Conservation (phyloP, 805 yeast species). For the Saccharomycopsis malanga region DNA sequence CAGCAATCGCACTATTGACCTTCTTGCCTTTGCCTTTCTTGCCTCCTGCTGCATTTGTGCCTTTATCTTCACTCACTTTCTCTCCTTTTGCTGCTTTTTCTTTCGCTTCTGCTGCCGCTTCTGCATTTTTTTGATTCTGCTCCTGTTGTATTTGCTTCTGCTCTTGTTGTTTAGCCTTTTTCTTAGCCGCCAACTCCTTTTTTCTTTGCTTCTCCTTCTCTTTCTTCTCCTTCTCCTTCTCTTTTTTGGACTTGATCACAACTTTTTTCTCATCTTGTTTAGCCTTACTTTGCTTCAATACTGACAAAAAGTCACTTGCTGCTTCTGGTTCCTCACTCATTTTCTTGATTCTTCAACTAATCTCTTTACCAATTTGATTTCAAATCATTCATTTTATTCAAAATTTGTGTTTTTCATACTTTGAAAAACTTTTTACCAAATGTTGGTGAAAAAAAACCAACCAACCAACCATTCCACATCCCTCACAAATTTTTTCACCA, state of each 20-base stretch:
- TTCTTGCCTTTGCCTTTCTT: slow-evolving; percentile 51
- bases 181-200: slow-evolving; percentile 82
- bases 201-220: slow-evolving; percentile 85
- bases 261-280: slow-evolving; percentile 67
- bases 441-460: too few species aligned
- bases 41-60: slow-evolving; percentile 30
- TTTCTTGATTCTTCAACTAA: slow-evolving; percentile 1
- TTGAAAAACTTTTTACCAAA: too few species aligned
- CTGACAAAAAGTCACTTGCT: slow-evolving; percentile 69
- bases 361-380: neutral
- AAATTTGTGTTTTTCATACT: too few species aligned
- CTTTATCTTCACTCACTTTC: slow-evolving; percentile 29
- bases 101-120: slow-evolving; percentile 30
- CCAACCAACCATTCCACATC: too few species aligned
- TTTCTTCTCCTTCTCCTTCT: slow-evolving; percentile 90
- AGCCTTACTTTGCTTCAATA: slow-evolving; percentile 71
- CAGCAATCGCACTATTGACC: slow-evolving; percentile 87
- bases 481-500: too few species aligned
- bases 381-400: too few species aligned
- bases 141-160: slow-evolving; percentile 47
- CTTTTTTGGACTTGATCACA: slow-evolving; percentile 82
- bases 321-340: slow-evolving; percentile 35
- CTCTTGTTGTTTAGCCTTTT: slow-evolving; percentile 65
- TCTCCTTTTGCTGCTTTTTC: slow-evolving; percentile 30
- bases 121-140: slow-evolving; percentile 30